Base-by-base conservation (phyloP, 768 basidiomycete species). In the Tricholoma terreum region DNA sequence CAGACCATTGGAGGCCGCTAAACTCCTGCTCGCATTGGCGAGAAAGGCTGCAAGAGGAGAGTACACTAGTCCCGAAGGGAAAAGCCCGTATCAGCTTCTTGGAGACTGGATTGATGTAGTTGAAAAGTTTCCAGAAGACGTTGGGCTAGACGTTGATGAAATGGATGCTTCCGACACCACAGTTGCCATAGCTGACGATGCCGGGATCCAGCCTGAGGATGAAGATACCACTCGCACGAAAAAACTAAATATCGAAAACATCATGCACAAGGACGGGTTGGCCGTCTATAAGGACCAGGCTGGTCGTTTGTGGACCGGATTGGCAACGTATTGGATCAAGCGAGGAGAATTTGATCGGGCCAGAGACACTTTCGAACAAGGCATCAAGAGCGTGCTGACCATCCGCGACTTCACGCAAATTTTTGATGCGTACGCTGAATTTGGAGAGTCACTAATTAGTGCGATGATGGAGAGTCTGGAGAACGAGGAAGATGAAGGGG, bases 301-400 rank as follows among this genome's bases (percentile, higher is more conserved):
- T 2, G 97, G 97, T 10, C 85, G 92, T 50, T 73, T 99, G 27
- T 99, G 95, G 96, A 90, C 93, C 5, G 97, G 96, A 0, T 73
- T 98, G 27, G 95, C 95, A 1, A 98, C 95, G 0, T 98, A 96
- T 68, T 99, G 96, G 96, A 95, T 95, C 71, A 97, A 97, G 73
- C 87, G 94, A 5, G 92, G 84, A 54, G 97, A 98, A 69, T 98
- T 99, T 67, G 94, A 94, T 60, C 82, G 90, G 52, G 92, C 93
- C 14, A 92, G 87, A 61, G 78, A 79, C 50, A 92, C 89, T 0
- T 98, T 98, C 69, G 97, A 98, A 72, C 73, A 84, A 21, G 97
- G 94, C 12, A 80, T 98, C 61, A 80, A 83, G 15, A 78, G 76
- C 1, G 96, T 98, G 15, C 75, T 98, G 65, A 98, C 96, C 1